Conservation (phyloP, 1,284 basidiomycete species). For the Lignosus rhinocerotis region DNA sequence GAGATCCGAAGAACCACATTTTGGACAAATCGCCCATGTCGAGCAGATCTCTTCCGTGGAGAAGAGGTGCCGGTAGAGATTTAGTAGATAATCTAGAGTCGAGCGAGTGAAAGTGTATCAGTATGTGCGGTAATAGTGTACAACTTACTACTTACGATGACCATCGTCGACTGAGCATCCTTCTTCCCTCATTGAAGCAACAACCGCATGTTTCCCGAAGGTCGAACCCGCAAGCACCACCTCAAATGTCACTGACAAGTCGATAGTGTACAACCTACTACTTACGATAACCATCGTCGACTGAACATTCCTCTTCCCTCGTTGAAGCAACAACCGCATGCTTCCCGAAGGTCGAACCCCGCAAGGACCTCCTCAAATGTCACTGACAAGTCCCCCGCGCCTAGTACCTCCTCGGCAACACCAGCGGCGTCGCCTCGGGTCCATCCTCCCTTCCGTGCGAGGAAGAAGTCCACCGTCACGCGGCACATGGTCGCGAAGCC, state of each 20-base stretch:
- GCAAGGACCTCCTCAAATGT: slow-evolving; percentile 51
- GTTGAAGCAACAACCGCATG: neutral
- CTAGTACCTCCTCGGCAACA: slow-evolving; percentile 54
- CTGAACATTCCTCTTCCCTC: neutral
- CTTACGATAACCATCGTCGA: too few species aligned
- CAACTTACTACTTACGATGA: too few species aligned
- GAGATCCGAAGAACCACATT: slow-evolving; percentile 60
- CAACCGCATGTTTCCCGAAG: slow-evolving; percentile 6
- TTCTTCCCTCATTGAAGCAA: neutral
- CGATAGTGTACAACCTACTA: too few species aligned
- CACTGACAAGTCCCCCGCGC: slow-evolving; percentile 27
- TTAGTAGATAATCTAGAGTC: neutral
- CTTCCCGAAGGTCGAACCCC: slow-evolving; percentile 33
- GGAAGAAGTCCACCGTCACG: slow-evolving; percentile 34
- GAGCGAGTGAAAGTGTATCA: neutral
- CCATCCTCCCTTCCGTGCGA: slow-evolving; percentile 5
- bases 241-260: slow-evolving; percentile 41
- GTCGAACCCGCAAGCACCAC: slow-evolving; percentile 44
- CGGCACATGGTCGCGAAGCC: slow-evolving; percentile 38
- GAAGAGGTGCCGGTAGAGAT: slow-evolving; percentile 2
- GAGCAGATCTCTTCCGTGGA: neutral
- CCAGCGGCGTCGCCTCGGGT: slow-evolving; percentile 32
- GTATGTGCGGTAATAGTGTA: neutral
- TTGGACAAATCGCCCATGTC: slow-evolving; percentile 45
- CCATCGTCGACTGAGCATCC: too few species aligned